Evolutionary conservation across 805 yeast genomes (phyloP).

Genomic region (Peterozyma xylosa): DNA sequence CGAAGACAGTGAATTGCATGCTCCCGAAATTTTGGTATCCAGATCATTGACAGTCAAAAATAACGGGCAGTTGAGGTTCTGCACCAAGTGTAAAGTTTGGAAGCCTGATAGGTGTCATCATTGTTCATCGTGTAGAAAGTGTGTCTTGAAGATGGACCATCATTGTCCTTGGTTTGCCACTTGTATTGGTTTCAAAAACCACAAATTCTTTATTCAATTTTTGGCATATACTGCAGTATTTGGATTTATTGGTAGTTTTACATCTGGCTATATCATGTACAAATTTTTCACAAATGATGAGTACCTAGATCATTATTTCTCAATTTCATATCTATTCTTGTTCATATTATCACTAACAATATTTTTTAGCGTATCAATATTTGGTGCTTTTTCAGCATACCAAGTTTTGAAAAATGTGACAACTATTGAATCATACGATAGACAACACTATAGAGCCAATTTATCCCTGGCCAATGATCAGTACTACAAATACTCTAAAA

Average conservation of each 20-base stretch:
- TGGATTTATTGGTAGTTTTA: conserved; percentile 30
- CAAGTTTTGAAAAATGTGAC: conserved; percentile 61
- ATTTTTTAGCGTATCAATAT: conserved; percentile 47
- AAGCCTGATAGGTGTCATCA: conserved; percentile 57
- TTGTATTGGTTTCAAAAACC: conserved; percentile 80
- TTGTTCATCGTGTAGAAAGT: conserved; percentile 39
- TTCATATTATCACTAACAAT: conserved; percentile 47
- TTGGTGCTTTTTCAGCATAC: conserved; percentile 50
- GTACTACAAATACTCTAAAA: conserved; percentile 28
- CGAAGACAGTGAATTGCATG: conserved; percentile 16
- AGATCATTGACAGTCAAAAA: conserved; percentile 37
- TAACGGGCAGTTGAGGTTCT: conserved; percentile 59
- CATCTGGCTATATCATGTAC: conserved; percentile 36
- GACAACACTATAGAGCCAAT: conserved; percentile 36
- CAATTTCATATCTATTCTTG: conserved; percentile 54
- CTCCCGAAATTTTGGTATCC: conserved; percentile 33
- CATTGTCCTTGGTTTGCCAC: conserved; percentile 88
- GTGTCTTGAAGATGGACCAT: conserved; percentile 50
- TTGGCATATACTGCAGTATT: conserved; percentile 46
- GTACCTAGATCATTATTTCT: conserved; percentile 35
- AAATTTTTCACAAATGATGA: conserved; percentile 35
- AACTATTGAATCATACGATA: conserved; percentile 71
- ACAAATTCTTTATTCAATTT: conserved; percentile 74
- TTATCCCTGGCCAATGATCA: conserved; percentile 24
- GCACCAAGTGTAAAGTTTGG: conserved; percentile 47